A percentile compares a stretch with the other conserved stretches of the same genome.
Evolutionary conservation across 106 monocot genomes (phyloP).

Genomic region (Dioscorea alata): DNA sequence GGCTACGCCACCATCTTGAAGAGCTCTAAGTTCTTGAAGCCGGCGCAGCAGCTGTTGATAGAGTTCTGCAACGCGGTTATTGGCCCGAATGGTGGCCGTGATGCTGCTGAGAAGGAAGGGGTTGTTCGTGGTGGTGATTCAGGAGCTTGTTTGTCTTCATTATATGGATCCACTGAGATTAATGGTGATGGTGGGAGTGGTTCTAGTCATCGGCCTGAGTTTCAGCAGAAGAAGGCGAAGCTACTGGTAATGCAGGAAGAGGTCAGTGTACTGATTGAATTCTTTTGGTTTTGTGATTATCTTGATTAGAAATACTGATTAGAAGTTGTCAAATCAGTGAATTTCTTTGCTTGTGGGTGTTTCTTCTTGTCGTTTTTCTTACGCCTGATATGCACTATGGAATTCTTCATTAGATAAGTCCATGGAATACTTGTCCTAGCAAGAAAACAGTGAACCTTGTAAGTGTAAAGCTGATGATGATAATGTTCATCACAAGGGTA

Average conservation of each 20-base stretch:
- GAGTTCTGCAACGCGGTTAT: constrained; percentile 36
- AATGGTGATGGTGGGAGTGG: background rate
- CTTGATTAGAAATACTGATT: no score
- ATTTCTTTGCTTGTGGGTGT: no score
- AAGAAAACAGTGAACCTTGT: no score
- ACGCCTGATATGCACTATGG: no score
- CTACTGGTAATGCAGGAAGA: constrained; percentile 56
- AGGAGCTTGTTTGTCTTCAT: constrained; percentile 19
- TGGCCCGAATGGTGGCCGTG: background rate
- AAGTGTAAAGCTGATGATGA: no score
- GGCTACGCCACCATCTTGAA: constrained; percentile 58
- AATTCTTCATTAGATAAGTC: no score
- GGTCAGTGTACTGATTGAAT: constrained; percentile 19
- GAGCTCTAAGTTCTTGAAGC: constrained; percentile 51
- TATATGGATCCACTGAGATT: constrained; percentile 26
- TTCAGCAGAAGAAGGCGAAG: constrained; percentile 49
- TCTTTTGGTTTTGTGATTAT: no score
- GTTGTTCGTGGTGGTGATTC: background rate
- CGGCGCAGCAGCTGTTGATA: constrained; percentile 46
- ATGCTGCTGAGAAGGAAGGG: background rate
- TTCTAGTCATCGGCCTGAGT: constrained; percentile 23
- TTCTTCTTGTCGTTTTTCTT: no score
- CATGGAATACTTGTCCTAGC: no score
- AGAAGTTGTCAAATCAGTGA: no score
- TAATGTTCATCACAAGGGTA: no score